A percentile compares a stretch with the other conserved stretches of the same genome.
phyloP scores from a whole-genome alignment of 805 yeast genomes.

The Maudiozyma serrabonitensis region DNA sequence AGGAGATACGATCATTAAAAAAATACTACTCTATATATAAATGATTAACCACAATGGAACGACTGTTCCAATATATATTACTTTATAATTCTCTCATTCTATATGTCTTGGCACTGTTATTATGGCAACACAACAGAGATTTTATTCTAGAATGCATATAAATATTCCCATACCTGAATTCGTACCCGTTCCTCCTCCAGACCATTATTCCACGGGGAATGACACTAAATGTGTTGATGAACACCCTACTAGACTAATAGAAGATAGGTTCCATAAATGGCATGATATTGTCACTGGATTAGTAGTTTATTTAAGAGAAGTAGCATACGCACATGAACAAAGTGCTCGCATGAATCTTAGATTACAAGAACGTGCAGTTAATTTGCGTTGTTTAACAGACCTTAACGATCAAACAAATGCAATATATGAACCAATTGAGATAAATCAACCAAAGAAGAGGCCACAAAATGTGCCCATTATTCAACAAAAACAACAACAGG shows the following conservation, averaged over 20 bases:
- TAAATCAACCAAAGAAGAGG: conserved; percentile 6
- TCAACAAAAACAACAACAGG: conserved; percentile 4
- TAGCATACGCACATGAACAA: conserved; percentile 71
- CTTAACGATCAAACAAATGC: conserved; percentile 23
- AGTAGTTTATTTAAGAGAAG: conserved; percentile 59
- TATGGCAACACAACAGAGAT: no score
- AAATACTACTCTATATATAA: no score
- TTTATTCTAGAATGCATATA: neutral
- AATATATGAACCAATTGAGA: conserved; percentile 33
- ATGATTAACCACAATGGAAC: no score
- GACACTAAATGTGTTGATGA: conserved; percentile 18
- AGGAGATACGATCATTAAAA: no score
- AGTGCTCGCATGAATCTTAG: conserved; percentile 52
- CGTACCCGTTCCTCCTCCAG: neutral
- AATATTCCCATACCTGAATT: neutral
- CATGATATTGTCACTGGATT: conserved; percentile 61
- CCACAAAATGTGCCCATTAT: conserved; percentile 14
- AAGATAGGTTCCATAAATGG: conserved; percentile 76
- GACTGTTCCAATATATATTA: neutral
- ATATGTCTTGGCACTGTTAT: no score
- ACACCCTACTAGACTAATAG: conserved; percentile 69
- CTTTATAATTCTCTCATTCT: neutral
- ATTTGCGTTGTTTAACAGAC: conserved; percentile 28
- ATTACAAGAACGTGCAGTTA: conserved; percentile 54
- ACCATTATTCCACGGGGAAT: neutral